Base-by-base conservation (phyloP, 345 rosid genomes). In the Camelina sativa region DNA sequence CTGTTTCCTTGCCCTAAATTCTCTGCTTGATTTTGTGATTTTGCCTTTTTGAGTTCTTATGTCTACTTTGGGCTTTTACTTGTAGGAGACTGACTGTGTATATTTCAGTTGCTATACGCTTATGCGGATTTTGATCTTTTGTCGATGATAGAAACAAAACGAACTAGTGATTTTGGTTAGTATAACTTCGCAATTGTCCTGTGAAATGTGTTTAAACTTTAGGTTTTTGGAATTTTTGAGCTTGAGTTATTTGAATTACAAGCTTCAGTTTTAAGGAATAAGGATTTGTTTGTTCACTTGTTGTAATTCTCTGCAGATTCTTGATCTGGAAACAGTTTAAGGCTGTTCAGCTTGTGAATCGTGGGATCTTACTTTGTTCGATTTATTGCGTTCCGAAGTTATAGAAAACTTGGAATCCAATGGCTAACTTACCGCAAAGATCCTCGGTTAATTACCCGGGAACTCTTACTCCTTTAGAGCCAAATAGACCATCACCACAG, bases 351-450 rank as follows among this genome's bases (percentile, higher is more conserved):
- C 46, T 51, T 80, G 70, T 66, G 44, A 50, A 44, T 44, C 62
- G 46, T 68, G 69, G 37, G 37, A 52, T 79, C 78, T 35, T 69
- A 1, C 10, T 43, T 38, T 72, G 51, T 63, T 66, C 61, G 43
- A 38, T n/a, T 67, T 58, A 37, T 65, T 47, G 46, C 46, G 56
- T 38, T 47, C 11, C 4, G 50, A 28, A 38, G 73, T 34, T 32
- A 28, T 28, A 46, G 73, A 75, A 67, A 40, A 25, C 25, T 51
- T 50, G 54, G 77, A 68, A 77, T 76, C 34, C 69, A 69, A 95
- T 95, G 99, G 89, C 96, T 64, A 85, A 86, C 78, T 76, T 74
- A 48, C 88, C 85, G 3, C 87, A 78, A 37, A 71, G 84, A 78
- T 80, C 91, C 30, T 80, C 91, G 43, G 68, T 62, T 19, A 89